These are phyloP conservation scores for Zoysia pacifica DNA, from an alignment of 176 grass and related monocot species.

Conservation along the genomic window DNA sequence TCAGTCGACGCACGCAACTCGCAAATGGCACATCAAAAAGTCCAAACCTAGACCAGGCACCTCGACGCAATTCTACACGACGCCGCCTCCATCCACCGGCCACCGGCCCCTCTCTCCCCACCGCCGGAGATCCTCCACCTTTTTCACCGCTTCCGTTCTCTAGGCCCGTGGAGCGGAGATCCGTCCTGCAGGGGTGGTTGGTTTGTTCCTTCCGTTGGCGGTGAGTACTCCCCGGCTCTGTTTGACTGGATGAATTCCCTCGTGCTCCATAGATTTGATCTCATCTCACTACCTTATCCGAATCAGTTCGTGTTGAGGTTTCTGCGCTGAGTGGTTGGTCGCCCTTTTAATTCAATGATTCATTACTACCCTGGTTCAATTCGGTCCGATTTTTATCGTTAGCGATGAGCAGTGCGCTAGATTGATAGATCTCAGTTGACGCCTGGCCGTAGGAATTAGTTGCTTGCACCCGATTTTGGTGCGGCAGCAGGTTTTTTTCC, in stretches of 20 bases:
- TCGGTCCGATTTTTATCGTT: not conserved
- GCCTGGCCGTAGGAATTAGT: not conserved
- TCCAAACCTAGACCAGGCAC: constrained; percentile 29
- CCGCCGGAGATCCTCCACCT: not conserved
- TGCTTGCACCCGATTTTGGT: not conserved
- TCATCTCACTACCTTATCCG: not conserved
- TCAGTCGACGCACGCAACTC: constrained; percentile 29
- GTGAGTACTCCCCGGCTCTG: constrained; percentile 1
- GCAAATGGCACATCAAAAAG: constrained; percentile 30
- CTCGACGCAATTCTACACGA: not conserved
- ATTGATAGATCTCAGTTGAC: not conserved
- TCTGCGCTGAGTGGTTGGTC: not conserved
- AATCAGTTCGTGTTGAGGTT: not conserved
- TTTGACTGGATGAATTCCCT: not conserved
- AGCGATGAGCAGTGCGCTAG: not conserved
- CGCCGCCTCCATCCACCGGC: not conserved
- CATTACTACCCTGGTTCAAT: not conserved
- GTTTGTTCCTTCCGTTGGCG: not conserved
- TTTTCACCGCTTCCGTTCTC: not conserved
- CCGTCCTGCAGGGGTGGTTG: not conserved
- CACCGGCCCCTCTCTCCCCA: not conserved
- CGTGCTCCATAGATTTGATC: not conserved
- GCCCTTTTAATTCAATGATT: not conserved
- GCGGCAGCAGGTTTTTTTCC: not conserved
- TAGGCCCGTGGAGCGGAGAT: constrained; percentile 8